Conservation (phyloP, 331 rosid genomes). For the Malus hybrid region DNA sequence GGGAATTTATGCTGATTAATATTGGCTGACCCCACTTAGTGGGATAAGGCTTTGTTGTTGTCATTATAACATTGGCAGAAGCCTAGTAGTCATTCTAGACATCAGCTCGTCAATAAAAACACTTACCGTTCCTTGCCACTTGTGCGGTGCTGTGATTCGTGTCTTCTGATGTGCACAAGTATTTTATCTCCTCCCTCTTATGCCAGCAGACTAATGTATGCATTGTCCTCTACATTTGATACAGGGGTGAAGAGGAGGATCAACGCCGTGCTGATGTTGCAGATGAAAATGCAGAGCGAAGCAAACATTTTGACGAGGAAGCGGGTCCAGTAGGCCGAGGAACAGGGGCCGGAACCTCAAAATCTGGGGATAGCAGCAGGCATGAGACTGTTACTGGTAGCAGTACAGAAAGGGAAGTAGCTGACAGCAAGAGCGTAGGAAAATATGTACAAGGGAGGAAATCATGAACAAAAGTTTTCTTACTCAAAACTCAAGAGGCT, state of each 20-base stretch:
- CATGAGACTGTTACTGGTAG: conserved; percentile 1
- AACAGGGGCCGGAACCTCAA: conserved; percentile 32
- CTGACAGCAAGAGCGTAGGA: conserved; percentile 10
- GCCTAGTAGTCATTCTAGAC: not conserved
- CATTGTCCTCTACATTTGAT: conserved; percentile 3
- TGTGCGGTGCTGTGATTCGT: not conserved
- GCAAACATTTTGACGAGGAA: conserved; percentile 46
- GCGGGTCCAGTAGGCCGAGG: conserved; percentile 24
- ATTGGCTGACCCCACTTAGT: too few species aligned
- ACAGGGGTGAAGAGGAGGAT: conserved; percentile 54
- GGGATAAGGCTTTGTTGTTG: too few species aligned
- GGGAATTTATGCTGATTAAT: not conserved
- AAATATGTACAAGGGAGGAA: conserved; percentile 2
- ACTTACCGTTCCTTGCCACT: not conserved
- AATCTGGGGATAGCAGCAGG: conserved; percentile 17
- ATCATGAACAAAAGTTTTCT: not conserved
- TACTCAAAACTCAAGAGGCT: not conserved
- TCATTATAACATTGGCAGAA: not conserved
- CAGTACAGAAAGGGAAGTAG: not conserved
- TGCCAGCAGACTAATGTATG: not conserved
- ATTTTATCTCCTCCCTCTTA: not conserved
- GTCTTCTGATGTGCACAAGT: not conserved
- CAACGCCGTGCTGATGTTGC: conserved; percentile 25
- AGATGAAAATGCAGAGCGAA: conserved; percentile 29
- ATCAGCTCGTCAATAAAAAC: not conserved